These are phyloP conservation scores for Penicillium arizonense DNA, from an alignment of 495 filamentous ascomycete species.

Conservation along the genomic window DNA sequence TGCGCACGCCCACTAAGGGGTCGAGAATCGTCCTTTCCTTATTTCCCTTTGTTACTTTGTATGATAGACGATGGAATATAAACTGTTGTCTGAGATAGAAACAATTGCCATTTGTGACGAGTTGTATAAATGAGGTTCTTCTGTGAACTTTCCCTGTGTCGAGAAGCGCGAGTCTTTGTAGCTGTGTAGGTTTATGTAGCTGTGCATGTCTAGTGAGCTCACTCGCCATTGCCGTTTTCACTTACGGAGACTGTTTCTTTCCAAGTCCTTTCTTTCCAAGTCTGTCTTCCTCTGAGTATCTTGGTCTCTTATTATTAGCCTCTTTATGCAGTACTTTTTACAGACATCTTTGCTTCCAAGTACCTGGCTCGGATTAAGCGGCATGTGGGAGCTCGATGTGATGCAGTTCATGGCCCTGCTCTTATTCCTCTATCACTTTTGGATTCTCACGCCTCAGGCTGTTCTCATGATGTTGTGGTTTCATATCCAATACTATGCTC, in stretches of 20 bases:
- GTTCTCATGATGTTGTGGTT: not conserved
- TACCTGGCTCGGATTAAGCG: too few relatives aligned
- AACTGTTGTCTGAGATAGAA: slow-evolving; percentile 49
- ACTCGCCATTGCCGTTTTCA: too few relatives aligned
- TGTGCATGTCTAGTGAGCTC: too few relatives aligned
- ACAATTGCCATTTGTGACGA: slow-evolving; percentile 14
- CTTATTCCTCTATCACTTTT: not conserved
- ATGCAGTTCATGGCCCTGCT: not conserved
- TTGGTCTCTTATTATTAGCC: too few relatives aligned
- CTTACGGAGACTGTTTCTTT: too few relatives aligned
- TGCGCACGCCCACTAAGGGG: slow-evolving; percentile 59
- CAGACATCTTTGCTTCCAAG: too few relatives aligned
- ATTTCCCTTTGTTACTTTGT: slow-evolving; percentile 44
- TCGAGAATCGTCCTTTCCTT: slow-evolving; percentile 27
- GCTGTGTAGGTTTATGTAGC: too few relatives aligned
- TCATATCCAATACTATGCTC: not conserved
- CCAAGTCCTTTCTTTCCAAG: too few relatives aligned
- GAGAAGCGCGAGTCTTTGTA: too few relatives aligned
- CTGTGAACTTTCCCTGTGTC: not conserved
- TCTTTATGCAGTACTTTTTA: too few relatives aligned
- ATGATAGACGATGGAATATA: slow-evolving; percentile 57
- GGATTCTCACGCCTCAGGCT: not conserved
- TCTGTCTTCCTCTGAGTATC: too few relatives aligned
- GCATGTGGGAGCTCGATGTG: too few relatives aligned
- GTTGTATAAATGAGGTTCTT: not conserved